Percentiles rank a stretch among this genome's conserved stretches.
Evolutionary conservation across 306 rosid species (phyloP).

Genomic region (Potentilla sterilis): DNA sequence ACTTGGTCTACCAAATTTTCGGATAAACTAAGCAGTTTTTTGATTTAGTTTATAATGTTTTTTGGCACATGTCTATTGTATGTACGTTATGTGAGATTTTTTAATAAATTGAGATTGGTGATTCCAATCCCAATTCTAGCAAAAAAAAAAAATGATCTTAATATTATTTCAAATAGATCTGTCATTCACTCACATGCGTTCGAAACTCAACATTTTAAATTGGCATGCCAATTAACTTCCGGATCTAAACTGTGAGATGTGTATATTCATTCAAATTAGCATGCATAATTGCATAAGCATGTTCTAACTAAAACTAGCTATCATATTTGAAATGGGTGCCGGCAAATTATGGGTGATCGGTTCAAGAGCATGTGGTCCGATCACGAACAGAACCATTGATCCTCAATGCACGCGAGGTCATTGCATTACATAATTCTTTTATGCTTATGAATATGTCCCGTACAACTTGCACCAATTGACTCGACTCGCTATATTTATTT

Average conservation of each 20-base stretch:
- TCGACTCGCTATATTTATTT: background rate
- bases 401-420: background rate
- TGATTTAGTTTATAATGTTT: too few species aligned
- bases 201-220: too few species aligned
- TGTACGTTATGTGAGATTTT: too few species aligned
- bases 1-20: too few species aligned
- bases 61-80: too few species aligned
- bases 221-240: background rate
- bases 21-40: too few species aligned
- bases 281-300: too few species aligned
- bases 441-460: background rate
- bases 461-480: background rate
- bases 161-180: too few species aligned
- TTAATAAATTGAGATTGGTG: too few species aligned
- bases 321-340: background rate
- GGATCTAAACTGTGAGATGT: background rate
- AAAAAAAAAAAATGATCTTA: too few species aligned
- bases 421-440: background rate
- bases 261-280: background rate
- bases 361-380: background rate
- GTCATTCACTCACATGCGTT: background rate
- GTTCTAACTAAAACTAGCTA: background rate
- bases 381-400: background rate
- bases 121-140: too few species aligned
- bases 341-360: background rate